A percentile compares a stretch with the other conserved stretches of the same genome.
Evolutionary conservation across 2,329 filamentous ascomycete species (phyloP).

Genomic region (Monilinia laxa): DNA sequence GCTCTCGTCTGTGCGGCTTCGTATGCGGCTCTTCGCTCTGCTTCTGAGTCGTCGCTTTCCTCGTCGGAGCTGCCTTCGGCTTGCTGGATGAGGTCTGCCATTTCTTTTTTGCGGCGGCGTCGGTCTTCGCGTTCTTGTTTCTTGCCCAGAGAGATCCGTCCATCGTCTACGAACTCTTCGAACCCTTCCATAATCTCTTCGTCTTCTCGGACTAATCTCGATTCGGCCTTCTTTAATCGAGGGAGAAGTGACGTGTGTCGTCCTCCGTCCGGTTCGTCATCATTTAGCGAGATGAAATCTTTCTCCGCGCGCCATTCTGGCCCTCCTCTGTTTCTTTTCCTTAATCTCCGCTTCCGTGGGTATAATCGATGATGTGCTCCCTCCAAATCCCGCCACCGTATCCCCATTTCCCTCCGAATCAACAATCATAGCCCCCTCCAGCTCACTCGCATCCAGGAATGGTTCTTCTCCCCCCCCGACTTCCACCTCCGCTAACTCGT

Average conservation of each 20-base stretch:
- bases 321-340: conserved; percentile 86
- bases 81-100: conserved; percentile 78
- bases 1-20: conserved; percentile 82
- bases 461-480: conserved; percentile 50
- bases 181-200: conserved; percentile 93
- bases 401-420: conserved; percentile 41
- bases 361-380: conserved; percentile 61
- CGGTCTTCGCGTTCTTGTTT: conserved; percentile 74
- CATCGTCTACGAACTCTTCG: conserved; percentile 87
- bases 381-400: conserved; percentile 18
- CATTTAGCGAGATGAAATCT: conserved; percentile 65
- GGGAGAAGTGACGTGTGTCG: conserved; percentile 44
- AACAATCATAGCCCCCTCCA: conserved; percentile 65
- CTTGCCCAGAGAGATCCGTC: conserved; percentile 72
- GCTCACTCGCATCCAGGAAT: conserved; percentile 55
- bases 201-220: conserved; percentile 77
- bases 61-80: conserved; percentile 64
- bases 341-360: conserved; percentile 81
- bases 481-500: conserved; percentile 52
- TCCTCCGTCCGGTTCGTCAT: conserved; percentile 50
- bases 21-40: conserved; percentile 75
- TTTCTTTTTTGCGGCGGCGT: conserved; percentile 67
- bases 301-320: conserved; percentile 75
- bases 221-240: conserved; percentile 64
- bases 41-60: conserved; percentile 67